Conservation (phyloP, 768 basidiomycete species). For the Lactarius akahatsu region DNA sequence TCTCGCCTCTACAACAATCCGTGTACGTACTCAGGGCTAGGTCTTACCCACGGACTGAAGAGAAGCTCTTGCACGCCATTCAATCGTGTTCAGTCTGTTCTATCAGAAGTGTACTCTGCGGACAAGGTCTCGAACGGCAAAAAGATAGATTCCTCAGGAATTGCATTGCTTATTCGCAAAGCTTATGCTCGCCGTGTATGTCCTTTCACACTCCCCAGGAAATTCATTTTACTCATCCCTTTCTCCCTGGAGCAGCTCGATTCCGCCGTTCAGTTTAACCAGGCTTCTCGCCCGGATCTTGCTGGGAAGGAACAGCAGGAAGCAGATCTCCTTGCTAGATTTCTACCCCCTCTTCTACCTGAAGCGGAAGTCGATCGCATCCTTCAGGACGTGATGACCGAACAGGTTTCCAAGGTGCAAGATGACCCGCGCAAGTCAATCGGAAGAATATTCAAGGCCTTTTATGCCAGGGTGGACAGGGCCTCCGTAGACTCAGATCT, state of each 20-base stretch:
- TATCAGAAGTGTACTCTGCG: slow-evolving; percentile 65
- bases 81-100: slow-evolving; percentile 51
- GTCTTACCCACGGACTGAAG: background rate
- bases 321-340: slow-evolving; percentile 51
- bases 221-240: slow-evolving; percentile 1
- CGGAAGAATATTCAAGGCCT: slow-evolving; percentile 58
- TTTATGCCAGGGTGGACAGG: slow-evolving; percentile 62
- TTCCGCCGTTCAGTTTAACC: slow-evolving; percentile 53
- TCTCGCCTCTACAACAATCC: slow-evolving; percentile 56
- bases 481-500: slow-evolving; percentile 54
- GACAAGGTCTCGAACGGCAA: slow-evolving; percentile 53
- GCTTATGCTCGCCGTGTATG: slow-evolving; percentile 59
- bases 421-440: slow-evolving; percentile 38
- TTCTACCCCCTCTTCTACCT: slow-evolving; percentile 62
- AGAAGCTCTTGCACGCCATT: background rate
- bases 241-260: slow-evolving; percentile 46
- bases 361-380: slow-evolving; percentile 52
- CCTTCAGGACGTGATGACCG: slow-evolving; percentile 45
- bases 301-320: slow-evolving; percentile 61
- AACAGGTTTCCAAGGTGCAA: slow-evolving; percentile 33
- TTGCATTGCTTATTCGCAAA: slow-evolving; percentile 57
- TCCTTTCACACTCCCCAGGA: slow-evolving; percentile 15
- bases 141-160: slow-evolving; percentile 47
- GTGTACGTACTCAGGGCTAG: slow-evolving; percentile 32
- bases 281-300: slow-evolving; percentile 62